Evolutionary conservation across 805 yeast species (phyloP), one percentile per base, ranked within the genome.

Genomic region (Teunomyces funiuensis): DNA sequence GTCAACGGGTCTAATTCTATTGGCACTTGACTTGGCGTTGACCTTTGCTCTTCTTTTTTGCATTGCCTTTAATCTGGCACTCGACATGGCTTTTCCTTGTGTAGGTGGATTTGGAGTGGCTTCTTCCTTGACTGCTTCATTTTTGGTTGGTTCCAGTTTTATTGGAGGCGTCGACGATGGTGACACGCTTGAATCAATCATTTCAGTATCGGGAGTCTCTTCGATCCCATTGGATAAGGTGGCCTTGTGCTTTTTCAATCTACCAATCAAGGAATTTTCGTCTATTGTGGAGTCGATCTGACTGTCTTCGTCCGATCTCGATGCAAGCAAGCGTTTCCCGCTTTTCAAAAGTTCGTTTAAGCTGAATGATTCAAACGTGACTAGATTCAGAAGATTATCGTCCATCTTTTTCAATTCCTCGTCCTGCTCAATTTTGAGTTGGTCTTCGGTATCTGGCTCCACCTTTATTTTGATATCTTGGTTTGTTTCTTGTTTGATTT

Each of bases 31-130:
- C 51, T 77, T 80, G 1, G 87, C 85, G 47, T 73, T 77, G 39
- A 79, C 82, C 58, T 85, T 88, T 4, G 95, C 93, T 57, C 84
- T 82, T 55, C 98, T 77, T 54, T 85, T 85, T n/a, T 96, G 96
- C 87, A 91, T 80, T 1, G 97, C 98, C 46, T 88, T 78, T 73
- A 89, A 77, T 60, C 97, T 79, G 0, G 95, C 90, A 37, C 85
- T 82, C 29, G 77, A 49, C 44, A 73, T 60, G 1, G 64, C 53
- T 44, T 53, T 47, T 37, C 65, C 60, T 33, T 60, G 30, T 18
- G 52, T 48, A 9, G 50, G 38, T 14, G 58, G 33, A 4, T 51
- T 23, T 11, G 7, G 34, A 5, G 39, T 10, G 4, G 37, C 8
- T 19, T 36, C 43, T 15, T 36, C 41, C 28, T 33, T 39, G 9